These are phyloP conservation scores for Hypoxylon rubiginosum DNA, from an alignment of 2,329 filamentous ascomycete species.

Conservation along the genomic window DNA sequence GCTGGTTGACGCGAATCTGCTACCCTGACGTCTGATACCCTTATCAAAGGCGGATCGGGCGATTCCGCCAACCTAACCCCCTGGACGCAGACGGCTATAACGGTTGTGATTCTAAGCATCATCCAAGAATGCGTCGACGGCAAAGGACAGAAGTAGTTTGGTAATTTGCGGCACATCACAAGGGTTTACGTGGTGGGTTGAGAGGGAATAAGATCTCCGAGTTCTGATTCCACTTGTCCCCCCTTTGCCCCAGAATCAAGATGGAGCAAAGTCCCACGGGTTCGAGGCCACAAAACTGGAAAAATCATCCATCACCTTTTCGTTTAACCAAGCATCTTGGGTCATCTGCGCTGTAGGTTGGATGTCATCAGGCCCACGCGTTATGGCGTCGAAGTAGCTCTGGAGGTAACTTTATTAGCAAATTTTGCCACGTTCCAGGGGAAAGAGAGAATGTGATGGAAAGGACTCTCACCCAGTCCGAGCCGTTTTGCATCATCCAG, in stretches of 20 bases:
- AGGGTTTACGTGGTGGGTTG: slow-evolving; percentile 5
- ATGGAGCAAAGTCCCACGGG: slow-evolving; percentile 42
- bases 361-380: slow-evolving; percentile 40
- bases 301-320: slow-evolving; percentile 43
- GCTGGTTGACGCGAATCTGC: slow-evolving; percentile 24
- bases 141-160: slow-evolving; percentile 11
- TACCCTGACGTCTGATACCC: slow-evolving; percentile 29
- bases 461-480: slow-evolving; percentile 49
- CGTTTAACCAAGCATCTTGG: slow-evolving; percentile 43
- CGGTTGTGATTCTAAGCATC: slow-evolving; percentile 20
- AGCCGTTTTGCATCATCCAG: slow-evolving; percentile 46
- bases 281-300: slow-evolving; percentile 39
- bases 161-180: slow-evolving; percentile 25
- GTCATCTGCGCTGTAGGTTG: slow-evolving; percentile 38
- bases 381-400: slow-evolving; percentile 48
- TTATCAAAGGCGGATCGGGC: slow-evolving; percentile 38
- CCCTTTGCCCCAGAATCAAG: slow-evolving; percentile 7
- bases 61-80: slow-evolving; percentile 25
- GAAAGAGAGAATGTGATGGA: background rate
- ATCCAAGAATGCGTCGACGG: slow-evolving; percentile 16
- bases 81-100: slow-evolving; percentile 30
- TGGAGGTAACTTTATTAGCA: slow-evolving; percentile 34
- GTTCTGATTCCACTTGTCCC: background rate
- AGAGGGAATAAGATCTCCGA: slow-evolving; percentile 3
- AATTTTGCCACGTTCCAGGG: background rate